Evolutionary conservation across 2,329 filamentous ascomycete genomes (phyloP).

Genomic region (Sporothrix protearum): DNA sequence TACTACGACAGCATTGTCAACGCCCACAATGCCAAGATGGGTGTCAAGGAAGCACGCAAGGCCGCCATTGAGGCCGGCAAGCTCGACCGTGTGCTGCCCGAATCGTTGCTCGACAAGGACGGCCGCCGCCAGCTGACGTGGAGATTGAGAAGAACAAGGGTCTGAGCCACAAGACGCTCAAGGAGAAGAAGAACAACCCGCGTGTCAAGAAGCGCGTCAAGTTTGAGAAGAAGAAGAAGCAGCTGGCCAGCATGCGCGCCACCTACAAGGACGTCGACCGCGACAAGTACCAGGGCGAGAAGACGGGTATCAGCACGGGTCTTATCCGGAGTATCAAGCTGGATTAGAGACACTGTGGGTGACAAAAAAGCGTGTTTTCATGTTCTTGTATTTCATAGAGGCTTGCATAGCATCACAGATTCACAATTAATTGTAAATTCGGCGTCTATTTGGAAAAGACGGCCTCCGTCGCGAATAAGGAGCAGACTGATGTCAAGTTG

Average conservation of each 20-base stretch:
- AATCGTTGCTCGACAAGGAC: slow-evolving; percentile 70
- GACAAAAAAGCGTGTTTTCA: not conserved
- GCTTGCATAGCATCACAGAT: slow-evolving; percentile 7
- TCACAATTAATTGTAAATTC: slow-evolving; percentile 3
- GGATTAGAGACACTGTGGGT: slow-evolving; percentile 38
- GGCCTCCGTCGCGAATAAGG: too few relatives aligned
- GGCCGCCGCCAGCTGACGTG: slow-evolving; percentile 92
- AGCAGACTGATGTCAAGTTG: too few relatives aligned
- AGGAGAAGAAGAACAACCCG: slow-evolving; percentile 92
- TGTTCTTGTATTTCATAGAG: not conserved
- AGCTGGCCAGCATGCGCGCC: slow-evolving; percentile 79
- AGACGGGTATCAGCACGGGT: slow-evolving; percentile 91
- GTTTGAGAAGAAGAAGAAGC: slow-evolving; percentile 97
- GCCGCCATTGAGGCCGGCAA: slow-evolving; percentile 61
- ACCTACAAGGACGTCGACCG: slow-evolving; percentile 81
- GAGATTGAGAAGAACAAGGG: slow-evolving; percentile 98
- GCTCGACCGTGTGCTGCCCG: slow-evolving; percentile 59
- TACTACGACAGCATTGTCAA: slow-evolving; percentile 27
- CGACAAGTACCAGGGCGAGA: slow-evolving; percentile 84
- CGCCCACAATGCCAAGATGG: slow-evolving; percentile 56
- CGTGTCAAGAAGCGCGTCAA: slow-evolving; percentile 97
- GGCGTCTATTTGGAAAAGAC: not conserved
- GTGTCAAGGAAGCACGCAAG: slow-evolving; percentile 62
- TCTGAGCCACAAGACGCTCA: slow-evolving; percentile 61
- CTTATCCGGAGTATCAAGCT: slow-evolving; percentile 92